Evolutionary conservation across 2,329 filamentous ascomycete genomes (phyloP).

Genomic region (Sclerotinia subarctica): DNA sequence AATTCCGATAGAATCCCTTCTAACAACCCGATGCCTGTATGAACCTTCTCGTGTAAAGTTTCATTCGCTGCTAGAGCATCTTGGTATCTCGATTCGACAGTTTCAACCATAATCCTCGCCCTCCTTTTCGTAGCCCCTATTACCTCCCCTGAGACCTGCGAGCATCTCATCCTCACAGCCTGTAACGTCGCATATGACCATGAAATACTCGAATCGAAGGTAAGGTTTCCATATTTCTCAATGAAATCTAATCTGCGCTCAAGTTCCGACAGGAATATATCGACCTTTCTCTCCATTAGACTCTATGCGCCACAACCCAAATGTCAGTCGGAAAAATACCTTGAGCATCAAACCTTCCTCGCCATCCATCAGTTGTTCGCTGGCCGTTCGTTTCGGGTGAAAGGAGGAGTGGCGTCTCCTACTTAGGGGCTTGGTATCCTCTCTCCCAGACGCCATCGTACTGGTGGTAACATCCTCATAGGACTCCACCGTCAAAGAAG

Average conservation of each 20-base stretch:
- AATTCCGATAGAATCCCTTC: conserved; percentile 83
- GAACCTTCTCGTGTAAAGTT: conserved; percentile 86
- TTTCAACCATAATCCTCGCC: conserved; percentile 87
- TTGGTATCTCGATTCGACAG: conserved; percentile 82
- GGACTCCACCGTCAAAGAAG: conserved; percentile 38
- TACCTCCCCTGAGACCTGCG: conserved; percentile 83
- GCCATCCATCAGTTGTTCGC: conserved; percentile 59
- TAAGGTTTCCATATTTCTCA: conserved; percentile 80
- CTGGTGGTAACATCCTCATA: conserved; percentile 30
- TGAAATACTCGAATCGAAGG: conserved; percentile 78
- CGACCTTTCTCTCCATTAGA: conserved; percentile 51
- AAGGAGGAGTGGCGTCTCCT: conserved; percentile 55
- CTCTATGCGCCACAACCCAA: not conserved
- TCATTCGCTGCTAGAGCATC: conserved; percentile 81
- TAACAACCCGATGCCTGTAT: conserved; percentile 80
- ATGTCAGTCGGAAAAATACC: conserved; percentile 38
- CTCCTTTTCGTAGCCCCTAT: conserved; percentile 81
- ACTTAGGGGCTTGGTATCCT: conserved; percentile 28
- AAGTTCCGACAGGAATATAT: conserved; percentile 79
- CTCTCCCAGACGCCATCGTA: conserved; percentile 28
- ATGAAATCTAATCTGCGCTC: conserved; percentile 83
- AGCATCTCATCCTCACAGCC: conserved; percentile 82
- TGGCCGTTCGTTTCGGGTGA: conserved; percentile 51
- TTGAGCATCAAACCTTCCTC: conserved; percentile 61
- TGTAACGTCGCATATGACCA: conserved; percentile 83